Conservation (phyloP, 2,329 filamentous ascomycete genomes). For the Aspergillus sp. region DNA sequence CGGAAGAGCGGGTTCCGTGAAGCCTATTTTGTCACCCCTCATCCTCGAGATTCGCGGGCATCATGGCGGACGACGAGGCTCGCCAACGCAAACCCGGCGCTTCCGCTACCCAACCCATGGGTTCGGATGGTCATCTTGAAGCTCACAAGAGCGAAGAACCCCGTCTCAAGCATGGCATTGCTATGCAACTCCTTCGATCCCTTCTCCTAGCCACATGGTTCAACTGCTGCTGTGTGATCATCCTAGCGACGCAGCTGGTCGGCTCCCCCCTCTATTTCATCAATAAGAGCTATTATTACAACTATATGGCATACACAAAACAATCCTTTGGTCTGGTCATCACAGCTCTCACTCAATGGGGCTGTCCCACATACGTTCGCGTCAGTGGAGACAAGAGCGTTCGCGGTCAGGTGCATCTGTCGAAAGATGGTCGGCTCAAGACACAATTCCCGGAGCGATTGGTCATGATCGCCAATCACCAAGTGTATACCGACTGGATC, state of each 20-base stretch:
- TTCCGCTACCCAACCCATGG: constrained; percentile 13
- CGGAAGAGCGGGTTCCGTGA: neutral
- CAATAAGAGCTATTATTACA: constrained; percentile 61
- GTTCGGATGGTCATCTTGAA: constrained; percentile 5
- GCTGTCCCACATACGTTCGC: constrained; percentile 60
- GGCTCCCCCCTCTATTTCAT: constrained; percentile 62
- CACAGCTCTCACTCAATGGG: constrained; percentile 63
- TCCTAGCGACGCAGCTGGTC: constrained; percentile 58
- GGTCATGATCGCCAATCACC: constrained; percentile 64
- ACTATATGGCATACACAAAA: constrained; percentile 66
- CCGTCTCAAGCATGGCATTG: constrained; percentile 45
- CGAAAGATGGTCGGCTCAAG: constrained; percentile 56
- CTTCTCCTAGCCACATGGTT: constrained; percentile 47
- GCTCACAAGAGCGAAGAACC: constrained; percentile 28
- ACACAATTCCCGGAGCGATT: constrained; percentile 61
- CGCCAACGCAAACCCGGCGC: constrained; percentile 30
- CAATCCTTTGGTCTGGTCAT: constrained; percentile 64
- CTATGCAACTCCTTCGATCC: constrained; percentile 46
- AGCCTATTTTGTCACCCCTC: neutral
- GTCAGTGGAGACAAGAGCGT: constrained; percentile 63
- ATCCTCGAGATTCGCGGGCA: neutral
- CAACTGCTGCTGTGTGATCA: constrained; percentile 40
- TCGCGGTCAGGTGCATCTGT: constrained; percentile 57
- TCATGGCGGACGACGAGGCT: constrained; percentile 18
- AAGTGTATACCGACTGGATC: constrained; percentile 69